These are phyloP conservation scores for Fusarium temperatum DNA, from an alignment of 2,329 filamentous ascomycete species.

Conservation along the genomic window DNA sequence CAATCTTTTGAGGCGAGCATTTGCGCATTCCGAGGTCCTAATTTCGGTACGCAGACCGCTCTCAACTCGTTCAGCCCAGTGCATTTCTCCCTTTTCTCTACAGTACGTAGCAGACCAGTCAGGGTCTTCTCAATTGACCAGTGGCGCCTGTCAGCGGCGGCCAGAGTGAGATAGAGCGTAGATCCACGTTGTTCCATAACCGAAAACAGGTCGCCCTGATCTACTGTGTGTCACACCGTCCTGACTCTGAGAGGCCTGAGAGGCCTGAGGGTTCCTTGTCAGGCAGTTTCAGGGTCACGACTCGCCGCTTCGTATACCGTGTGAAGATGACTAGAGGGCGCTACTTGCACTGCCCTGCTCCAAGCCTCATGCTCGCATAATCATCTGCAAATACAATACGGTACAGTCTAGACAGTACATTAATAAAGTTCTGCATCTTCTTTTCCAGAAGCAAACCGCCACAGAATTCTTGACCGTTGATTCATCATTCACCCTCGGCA, in stretches of 20 bases:
- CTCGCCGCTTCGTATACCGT: conserved; percentile 10
- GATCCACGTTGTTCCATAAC: conserved; percentile 33
- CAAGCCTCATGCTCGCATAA: conserved; percentile 14
- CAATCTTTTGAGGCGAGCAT: conserved; percentile 11
- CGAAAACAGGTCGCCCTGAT: conserved; percentile 14
- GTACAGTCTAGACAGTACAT: neutral
- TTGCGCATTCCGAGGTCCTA: conserved; percentile 24
- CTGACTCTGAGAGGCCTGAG: neutral
- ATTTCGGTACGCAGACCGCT: conserved; percentile 36
- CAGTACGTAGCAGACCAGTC: conserved; percentile 20
- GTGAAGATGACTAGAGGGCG: neutral
- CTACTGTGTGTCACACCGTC: conserved; percentile 36
- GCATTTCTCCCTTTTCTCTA: neutral
- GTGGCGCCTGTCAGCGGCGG: conserved; percentile 35
- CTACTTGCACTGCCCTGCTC: conserved; percentile 16
- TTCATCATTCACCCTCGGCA: conserved; percentile 16
- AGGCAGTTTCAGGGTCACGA: conserved; percentile 7
- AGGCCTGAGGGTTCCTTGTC: neutral
- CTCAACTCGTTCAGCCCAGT: neutral
- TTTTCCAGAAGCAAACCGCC: conserved; percentile 36
- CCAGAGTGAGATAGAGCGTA: conserved; percentile 22
- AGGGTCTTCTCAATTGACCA: conserved; percentile 24
- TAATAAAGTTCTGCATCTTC: conserved; percentile 1
- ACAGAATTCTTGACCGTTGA: conserved; percentile 27
- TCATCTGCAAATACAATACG: neutral